Base-by-base conservation (phyloP, 1,284 basidiomycete genomes). In the Cryptococcus sp. region DNA sequence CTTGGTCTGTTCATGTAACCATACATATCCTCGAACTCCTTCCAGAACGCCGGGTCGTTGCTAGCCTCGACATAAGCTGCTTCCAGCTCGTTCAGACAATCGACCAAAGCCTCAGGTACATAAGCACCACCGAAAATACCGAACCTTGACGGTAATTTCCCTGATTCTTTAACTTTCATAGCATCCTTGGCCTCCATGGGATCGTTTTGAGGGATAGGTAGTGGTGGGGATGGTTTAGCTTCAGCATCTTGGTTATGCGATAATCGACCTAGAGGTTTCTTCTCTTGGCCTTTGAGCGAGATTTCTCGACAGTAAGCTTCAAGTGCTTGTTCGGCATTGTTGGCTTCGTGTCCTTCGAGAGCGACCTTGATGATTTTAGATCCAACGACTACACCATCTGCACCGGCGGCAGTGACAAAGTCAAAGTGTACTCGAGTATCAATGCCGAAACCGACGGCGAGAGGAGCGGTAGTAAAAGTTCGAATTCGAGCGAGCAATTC, bases 121-220 rank as follows among this genome's bases (percentile, higher is more conserved):
- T 93, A 98, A 68, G 97, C 93, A 1, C 96, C 96, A 37, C 96
- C 96, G 70, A 96, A 99, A 58, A 91, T 81, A 51, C 96, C 96
- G 66, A 98, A 99, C 49, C 93, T 84, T 5, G 85, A 81, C 4
- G 93, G 90, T 1, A 95, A 79, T 13, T 82, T 79, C 49, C 78
- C 78, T 13, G 63, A 63, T 10, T 71, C 55, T 46, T 70, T 62
- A 71, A 76, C 57, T 63, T 70, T 47, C 63, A 70, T 45, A 64
- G 64, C 61, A 38, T 57, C 55, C 52, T 67, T 59, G 49, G 58
- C 66, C 23, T 23, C 23, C 23, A 64, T 54, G 5, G 62, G 61
- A 32, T 60, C 55, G 38, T 62, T 61, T 30, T 71, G 59, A 3
- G 76, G 73, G 46, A 75, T 71, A 38, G 74, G 74, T 7, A 77